These are phyloP conservation scores for Colletotrichum sp. DNA, from an alignment of 2,329 filamentous ascomycete species.

Conservation along the genomic window DNA sequence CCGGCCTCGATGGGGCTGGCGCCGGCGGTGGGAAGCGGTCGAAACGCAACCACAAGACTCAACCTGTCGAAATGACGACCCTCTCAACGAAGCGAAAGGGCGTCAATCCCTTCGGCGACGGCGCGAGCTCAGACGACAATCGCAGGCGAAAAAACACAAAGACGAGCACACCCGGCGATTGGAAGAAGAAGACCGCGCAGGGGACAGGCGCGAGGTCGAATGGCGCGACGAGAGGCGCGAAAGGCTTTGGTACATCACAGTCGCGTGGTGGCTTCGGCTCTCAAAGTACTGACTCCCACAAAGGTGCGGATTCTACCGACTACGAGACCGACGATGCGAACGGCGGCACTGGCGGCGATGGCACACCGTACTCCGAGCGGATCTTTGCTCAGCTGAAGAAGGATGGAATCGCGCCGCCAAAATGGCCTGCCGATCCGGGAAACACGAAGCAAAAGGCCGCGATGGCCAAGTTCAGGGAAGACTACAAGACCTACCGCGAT, in stretches of 20 bases:
- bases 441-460: constrained; percentile 50
- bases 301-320: neutral
- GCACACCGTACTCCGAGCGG: constrained; percentile 50
- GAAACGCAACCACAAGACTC: constrained; percentile 29
- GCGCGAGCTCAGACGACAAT: constrained; percentile 24
- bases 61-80: constrained; percentile 31
- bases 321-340: constrained; percentile 24
- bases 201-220: constrained; percentile 5
- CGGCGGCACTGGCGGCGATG: neutral
- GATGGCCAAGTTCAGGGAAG: constrained; percentile 60
- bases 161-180: constrained; percentile 19
- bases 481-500: constrained; percentile 62
- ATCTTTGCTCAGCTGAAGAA: constrained; percentile 59
- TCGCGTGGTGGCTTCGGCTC: constrained; percentile 13
- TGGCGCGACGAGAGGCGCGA: constrained; percentile 10
- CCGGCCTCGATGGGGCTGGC: constrained; percentile 34
- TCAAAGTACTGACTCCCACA: neutral
- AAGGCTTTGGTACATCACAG: constrained; percentile 8
- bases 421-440: constrained; percentile 61
- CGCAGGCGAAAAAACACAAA: constrained; percentile 23
- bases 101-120: constrained; percentile 29
- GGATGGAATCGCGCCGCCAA: constrained; percentile 58
- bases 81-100: constrained; percentile 26
- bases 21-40: constrained; percentile 29
- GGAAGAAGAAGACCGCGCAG: constrained; percentile 25